A percentile compares a stretch with the other conserved stretches of the same genome.
Conservation (phyloP, 1,284 basidiomycete genomes). For the Cryptococcus wingfieldii region DNA sequence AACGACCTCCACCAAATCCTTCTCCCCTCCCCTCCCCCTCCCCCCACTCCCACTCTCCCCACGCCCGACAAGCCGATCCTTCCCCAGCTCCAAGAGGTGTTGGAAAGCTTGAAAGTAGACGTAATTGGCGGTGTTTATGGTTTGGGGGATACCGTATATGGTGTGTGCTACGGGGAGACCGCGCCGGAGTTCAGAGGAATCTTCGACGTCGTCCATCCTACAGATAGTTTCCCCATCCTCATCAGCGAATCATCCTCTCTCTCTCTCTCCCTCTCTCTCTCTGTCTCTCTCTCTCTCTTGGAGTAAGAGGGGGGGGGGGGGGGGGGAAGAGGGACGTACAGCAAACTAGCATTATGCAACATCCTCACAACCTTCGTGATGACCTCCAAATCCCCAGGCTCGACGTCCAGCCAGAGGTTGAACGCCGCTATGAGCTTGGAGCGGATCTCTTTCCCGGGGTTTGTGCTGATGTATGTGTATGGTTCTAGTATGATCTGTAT, state of each 20-base stretch:
- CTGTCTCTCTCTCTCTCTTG: neutral
- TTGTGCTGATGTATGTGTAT: conserved; percentile 76
- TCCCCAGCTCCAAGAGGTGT: conserved; percentile 61
- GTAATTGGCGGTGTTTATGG: conserved; percentile 96
- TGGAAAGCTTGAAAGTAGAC: conserved; percentile 88
- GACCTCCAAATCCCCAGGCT: conserved; percentile 62
- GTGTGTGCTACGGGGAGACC: conserved; percentile 87
- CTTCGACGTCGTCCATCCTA: conserved; percentile 98
- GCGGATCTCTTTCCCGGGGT: conserved; percentile 91
- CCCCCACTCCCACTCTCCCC: conserved; percentile 21
- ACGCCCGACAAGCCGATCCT: conserved; percentile 7
- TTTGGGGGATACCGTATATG: conserved; percentile 93
- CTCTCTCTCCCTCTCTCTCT: neutral
- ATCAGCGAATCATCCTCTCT: neutral
- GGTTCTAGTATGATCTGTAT: conserved; percentile 75
- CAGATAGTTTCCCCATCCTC: neutral
- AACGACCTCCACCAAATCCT: conserved; percentile 54
- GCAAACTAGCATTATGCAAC: conserved; percentile 88
- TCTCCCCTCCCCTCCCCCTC: conserved; percentile 39
- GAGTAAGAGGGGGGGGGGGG: neutral
- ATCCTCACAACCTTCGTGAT: conserved; percentile 82
- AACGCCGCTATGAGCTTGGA: conserved; percentile 87
- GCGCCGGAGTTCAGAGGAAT: conserved; percentile 82
- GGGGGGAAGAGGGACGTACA: conserved; percentile 56
- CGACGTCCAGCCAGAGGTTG: conserved; percentile 86